Evolutionary conservation across 2,329 filamentous ascomycete species (phyloP), one percentile per base, ranked within the genome.

Genomic region (Colletotrichum tabaci): DNA sequence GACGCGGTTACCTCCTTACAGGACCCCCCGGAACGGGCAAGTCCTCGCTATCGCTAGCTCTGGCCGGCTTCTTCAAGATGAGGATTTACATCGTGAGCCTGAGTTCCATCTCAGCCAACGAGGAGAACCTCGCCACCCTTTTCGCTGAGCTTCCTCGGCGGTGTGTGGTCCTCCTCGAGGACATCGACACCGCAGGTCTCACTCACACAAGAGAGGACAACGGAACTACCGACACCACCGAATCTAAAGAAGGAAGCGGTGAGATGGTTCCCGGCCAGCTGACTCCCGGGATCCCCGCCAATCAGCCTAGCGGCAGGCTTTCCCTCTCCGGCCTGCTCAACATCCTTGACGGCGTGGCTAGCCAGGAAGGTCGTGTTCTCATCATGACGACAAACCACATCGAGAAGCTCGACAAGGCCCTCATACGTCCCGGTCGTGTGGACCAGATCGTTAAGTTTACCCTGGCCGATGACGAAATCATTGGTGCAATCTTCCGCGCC

Each of bases 11-110:
- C 77, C 87, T 97, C 0, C 89, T 97, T 18, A 86, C 95, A 74
- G 94, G 94, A 0, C 93, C 94, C 0, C 93, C 93, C 0, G 93
- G 94, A 0, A 95, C 93, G 0, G 93, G 94, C 16, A 96, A 96
- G 81, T 93, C 90, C 55, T 93, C 90, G 56, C 85, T 94, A 1
- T 91, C 89, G 74, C 87, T 94, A 52, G 92, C 92, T 0, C 85
- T 93, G 61, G 91, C 92, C 0, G 92, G 92, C 6, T 87, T 89
- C 77, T 92, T 94, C 78, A 88, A 89, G 70, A 87, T 94, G 82
- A 87, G 89, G 60, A 92, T 94, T 73, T 94, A 94, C 80, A 92
- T 94, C 66, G 86, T 94, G 74, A 92, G 88, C 76, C 82, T 94
- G 50, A 92, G 87, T 78, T 92, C 90, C 3, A 82, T 84, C 35